Conservation (phyloP, 176 grass and related monocot genomes). For the Aegilops sharonensis region DNA sequence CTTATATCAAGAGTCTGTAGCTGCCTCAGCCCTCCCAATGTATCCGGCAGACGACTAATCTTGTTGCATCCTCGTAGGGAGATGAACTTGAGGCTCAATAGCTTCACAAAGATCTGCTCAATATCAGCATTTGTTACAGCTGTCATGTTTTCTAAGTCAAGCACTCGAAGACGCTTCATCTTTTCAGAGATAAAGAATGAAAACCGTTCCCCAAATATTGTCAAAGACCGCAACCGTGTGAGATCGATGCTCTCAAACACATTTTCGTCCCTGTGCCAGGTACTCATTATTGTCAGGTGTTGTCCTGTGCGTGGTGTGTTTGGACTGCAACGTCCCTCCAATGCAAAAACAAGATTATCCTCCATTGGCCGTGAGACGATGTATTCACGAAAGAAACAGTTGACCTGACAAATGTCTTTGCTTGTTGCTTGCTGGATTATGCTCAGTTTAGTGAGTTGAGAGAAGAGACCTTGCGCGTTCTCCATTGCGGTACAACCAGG, state of each 20-base stretch:
- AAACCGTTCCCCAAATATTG: neutral
- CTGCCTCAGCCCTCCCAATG: neutral
- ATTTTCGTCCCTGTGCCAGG: neutral
- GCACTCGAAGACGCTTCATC: neutral
- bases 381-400: too few relatives aligned
- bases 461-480: neutral
- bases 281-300: neutral
- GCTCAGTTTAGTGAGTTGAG: neutral
- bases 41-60: neutral
- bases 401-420: too few relatives aligned
- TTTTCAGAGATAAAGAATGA: neutral
- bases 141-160: neutral
- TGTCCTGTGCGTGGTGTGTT: neutral
- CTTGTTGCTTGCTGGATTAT: neutral
- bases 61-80: neutral
- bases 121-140: neutral
- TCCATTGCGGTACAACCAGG: too few relatives aligned
- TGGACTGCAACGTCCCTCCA: neutral
- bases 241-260: neutral
- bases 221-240: neutral
- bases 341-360: too few relatives aligned
- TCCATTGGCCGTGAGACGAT: too few relatives aligned
- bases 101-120: neutral
- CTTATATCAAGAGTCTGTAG: too few relatives aligned
- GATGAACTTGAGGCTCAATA: conserved; percentile 26